A percentile compares a stretch with the other conserved stretches of the same genome.
These are phyloP conservation scores for Calendula officinalis DNA, from an alignment of 129 eudicot species.

Conservation along the genomic window DNA sequence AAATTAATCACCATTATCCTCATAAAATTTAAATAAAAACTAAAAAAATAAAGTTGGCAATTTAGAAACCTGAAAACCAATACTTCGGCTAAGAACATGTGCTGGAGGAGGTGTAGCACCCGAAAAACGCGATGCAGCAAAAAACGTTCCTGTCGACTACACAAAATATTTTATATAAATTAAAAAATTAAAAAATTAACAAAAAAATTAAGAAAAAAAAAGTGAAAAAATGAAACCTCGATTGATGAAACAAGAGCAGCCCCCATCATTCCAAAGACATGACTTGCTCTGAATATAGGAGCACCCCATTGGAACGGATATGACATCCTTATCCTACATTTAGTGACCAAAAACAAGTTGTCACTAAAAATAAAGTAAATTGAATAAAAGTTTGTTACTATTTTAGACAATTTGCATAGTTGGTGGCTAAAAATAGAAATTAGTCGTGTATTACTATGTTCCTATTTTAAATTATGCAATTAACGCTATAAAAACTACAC, in stretches of 20 bases:
- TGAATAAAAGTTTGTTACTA: too few relatives aligned
- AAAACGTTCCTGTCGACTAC: constrained; percentile 92
- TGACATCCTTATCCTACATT: constrained; percentile 69
- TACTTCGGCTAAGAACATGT: constrained; percentile 86
- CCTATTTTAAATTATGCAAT: too few relatives aligned
- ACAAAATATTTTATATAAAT: constrained; percentile 8
- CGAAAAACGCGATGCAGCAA: constrained; percentile 82
- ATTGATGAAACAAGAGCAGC: constrained; percentile 95
- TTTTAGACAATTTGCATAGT: too few relatives aligned
- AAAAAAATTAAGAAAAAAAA: not conserved
- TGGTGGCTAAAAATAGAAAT: not conserved
- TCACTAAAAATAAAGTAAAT: not conserved
- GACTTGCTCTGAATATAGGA: constrained; percentile 95
- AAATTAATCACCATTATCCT: not conserved
- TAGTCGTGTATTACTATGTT: too few relatives aligned
- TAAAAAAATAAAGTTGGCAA: not conserved
- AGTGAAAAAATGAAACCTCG: constrained; percentile 49
- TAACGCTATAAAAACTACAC: too few relatives aligned
- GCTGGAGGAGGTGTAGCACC: constrained; percentile 97
- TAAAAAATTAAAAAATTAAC: not conserved
- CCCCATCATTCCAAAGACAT: constrained; percentile 97
- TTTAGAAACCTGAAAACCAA: constrained; percentile 74
- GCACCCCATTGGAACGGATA: constrained; percentile 97
- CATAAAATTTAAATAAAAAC: not conserved
- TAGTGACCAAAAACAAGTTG: not conserved